Evolutionary conservation across 192 early-diverging fungal genomes (phyloP), one percentile per base, ranked within the genome.

Genomic region (Linnemannia zychae): DNA sequence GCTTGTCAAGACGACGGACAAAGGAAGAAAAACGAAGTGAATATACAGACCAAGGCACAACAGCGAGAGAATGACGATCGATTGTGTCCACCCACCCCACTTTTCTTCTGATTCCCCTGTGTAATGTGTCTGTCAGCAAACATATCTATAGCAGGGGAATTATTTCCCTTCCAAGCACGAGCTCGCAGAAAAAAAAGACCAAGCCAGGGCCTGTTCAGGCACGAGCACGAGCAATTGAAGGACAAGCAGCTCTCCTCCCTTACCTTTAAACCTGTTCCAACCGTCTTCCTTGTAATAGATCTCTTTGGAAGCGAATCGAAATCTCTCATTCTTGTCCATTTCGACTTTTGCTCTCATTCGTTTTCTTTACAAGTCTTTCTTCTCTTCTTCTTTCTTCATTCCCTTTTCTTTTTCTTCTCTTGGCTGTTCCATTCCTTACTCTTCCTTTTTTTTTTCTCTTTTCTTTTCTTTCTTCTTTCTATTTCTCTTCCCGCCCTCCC

Each of bases 361-460:
- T 47, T 36, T 67, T 37, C 66, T 50, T 66, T n/a, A 38, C 36
- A 68, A n/a, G 31, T 48, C 13, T 17, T 49, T 31, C 49, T 53
- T 37, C 50, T 48, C 44, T 73, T 47, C n/a, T 69, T 71, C n/a
- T 20, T 37, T 44, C n/a, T n/a, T n/a, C n/a, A n/a, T 48, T n/a
- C 33, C 49, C n/a, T 28, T 15, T n/a, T 72, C 52, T 48, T 65
- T 67, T 60, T 20, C 40, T 0, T 65, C 36, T 66, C 53, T 73
- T 79, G 37, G 47, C 31, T 22, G 40, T 79, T 79, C 4, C 36
- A 37, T 38, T 48, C 44, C 52, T 34, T 18, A 16, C n/a, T 38
- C 33, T 24, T 48, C 24, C 40, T n/a, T 47, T 57, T 71, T 53
- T 37, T 33, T 46, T 47, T 34, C 46, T n/a, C n/a, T 34, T 75